Percentiles rank a stretch among this genome's conserved stretches.
These are phyloP conservation scores for Sodiomyces alkalinus DNA, from an alignment of 2,329 filamentous ascomycete species.

Conservation along the genomic window DNA sequence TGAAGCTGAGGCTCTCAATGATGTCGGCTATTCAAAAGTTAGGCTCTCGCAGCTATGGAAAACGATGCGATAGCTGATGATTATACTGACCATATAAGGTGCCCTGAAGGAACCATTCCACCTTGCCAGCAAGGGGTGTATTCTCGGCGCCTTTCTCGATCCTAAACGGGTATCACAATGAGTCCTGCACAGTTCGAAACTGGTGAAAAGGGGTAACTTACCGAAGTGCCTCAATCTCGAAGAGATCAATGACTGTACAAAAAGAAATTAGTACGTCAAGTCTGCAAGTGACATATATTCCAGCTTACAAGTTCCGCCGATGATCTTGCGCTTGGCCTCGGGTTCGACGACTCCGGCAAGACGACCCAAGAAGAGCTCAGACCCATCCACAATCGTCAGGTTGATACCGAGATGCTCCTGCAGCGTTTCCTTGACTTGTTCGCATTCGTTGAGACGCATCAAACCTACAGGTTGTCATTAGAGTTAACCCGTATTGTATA, in stretches of 20 bases:
- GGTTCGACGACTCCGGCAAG: conserved; percentile 65
- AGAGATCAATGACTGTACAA: conserved; percentile 16
- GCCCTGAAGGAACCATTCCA: conserved; percentile 79
- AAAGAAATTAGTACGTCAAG: too few relatives aligned
- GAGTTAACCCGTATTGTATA: not conserved
- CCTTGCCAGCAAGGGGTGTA: conserved; percentile 53
- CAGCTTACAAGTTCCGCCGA: conserved; percentile 46
- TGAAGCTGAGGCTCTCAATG: conserved; percentile 34
- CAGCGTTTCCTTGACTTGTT: conserved; percentile 67
- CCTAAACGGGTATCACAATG: conserved; percentile 43
- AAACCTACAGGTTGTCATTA: conserved; percentile 24
- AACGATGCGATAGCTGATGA: not conserved
- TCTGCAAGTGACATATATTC: too few relatives aligned
- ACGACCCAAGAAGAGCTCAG: conserved; percentile 58
- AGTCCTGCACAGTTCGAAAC: conserved; percentile 63
- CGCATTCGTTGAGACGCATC: conserved; percentile 74
- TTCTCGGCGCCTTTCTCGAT: conserved; percentile 59
- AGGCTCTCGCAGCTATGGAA: not conserved
- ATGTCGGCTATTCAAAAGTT: conserved; percentile 10
- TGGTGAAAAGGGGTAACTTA: too few relatives aligned
- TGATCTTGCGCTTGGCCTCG: conserved; percentile 83
- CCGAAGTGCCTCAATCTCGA: conserved; percentile 4
- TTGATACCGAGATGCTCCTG: conserved; percentile 74
- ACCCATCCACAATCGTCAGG: conserved; percentile 71
- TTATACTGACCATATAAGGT: conserved; percentile 57